Conservation (phyloP, 257 asterid species). For the Striga asiatica region DNA sequence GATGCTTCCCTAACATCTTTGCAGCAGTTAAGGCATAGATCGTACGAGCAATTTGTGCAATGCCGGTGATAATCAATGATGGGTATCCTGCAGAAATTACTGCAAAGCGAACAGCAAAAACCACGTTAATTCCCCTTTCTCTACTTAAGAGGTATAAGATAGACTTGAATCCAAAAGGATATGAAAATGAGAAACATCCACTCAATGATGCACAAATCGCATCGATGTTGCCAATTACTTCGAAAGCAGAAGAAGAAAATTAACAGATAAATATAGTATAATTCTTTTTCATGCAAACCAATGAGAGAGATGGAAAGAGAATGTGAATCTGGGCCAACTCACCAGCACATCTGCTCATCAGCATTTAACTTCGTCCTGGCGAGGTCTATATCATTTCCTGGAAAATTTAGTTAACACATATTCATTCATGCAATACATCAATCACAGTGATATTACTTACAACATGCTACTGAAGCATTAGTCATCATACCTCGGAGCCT, state of each 20-base stretch:
- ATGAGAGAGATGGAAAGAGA: constrained; percentile 13
- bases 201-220: not conserved
- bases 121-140: not conserved
- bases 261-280: not conserved
- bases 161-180: constrained; percentile 10
- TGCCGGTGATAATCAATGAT: constrained; percentile 93
- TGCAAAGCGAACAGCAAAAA: constrained; percentile 24
- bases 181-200: constrained; percentile 6
- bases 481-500: constrained; percentile 58
- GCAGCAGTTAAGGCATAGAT: constrained; percentile 97
- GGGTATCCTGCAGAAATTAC: constrained; percentile 94
- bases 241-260: not conserved
- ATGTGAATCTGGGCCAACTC: constrained; percentile 20
- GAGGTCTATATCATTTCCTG: constrained; percentile 84
- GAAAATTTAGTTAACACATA: constrained; percentile 14
- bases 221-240: not conserved
- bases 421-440: constrained; percentile 10
- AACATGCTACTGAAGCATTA: constrained; percentile 15
- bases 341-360: constrained; percentile 99
- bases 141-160: not conserved
- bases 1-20: constrained; percentile 71
- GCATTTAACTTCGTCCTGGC: constrained; percentile 81
- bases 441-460: not conserved
- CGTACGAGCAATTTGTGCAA: constrained; percentile 88
- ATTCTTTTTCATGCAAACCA: constrained; percentile 1